phyloP scores from a whole-genome alignment of 2,329 filamentous ascomycete genomes.

The Karstenula rhodostoma region DNA sequence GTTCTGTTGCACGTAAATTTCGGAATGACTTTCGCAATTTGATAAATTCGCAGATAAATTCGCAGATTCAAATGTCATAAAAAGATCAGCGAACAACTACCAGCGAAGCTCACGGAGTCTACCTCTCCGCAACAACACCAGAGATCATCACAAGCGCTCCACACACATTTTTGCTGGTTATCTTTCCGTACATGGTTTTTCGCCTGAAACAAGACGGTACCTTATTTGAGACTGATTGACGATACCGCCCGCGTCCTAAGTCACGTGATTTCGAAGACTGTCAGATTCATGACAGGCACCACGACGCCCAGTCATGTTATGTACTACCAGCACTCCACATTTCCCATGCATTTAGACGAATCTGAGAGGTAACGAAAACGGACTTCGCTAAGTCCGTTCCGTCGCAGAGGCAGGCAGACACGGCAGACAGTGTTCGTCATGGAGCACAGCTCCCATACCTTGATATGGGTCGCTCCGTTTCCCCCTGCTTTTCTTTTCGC shows the following conservation, averaged over 20 bases:
- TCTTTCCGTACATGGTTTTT: not conserved
- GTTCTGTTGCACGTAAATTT: no score
- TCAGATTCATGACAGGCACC: constrained; percentile 11
- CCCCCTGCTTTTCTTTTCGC: not conserved
- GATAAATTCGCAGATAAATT: not conserved
- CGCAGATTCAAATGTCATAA: no score
- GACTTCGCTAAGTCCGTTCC: constrained; percentile 13
- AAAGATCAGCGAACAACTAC: no score
- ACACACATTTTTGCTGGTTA: not conserved
- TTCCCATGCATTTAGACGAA: not conserved
- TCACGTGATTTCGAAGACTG: not conserved
- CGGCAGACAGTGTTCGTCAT: not conserved
- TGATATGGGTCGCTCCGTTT: constrained; percentile 3
- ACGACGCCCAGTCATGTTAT: constrained; percentile 8
- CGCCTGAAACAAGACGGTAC: not conserved
- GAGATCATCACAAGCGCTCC: not conserved
- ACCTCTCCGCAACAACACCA: not conserved
- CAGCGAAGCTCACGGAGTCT: not conserved
- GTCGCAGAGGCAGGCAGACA: constrained; percentile 2
- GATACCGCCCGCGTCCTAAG: not conserved
- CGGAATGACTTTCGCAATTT: not conserved
- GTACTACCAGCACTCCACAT: constrained; percentile 2
- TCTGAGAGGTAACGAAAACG: constrained; percentile 2
- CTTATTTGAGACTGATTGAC: not conserved
- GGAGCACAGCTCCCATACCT: not conserved